Conservation (phyloP, 305 asterid species). For the Rubia tinctorum region DNA sequence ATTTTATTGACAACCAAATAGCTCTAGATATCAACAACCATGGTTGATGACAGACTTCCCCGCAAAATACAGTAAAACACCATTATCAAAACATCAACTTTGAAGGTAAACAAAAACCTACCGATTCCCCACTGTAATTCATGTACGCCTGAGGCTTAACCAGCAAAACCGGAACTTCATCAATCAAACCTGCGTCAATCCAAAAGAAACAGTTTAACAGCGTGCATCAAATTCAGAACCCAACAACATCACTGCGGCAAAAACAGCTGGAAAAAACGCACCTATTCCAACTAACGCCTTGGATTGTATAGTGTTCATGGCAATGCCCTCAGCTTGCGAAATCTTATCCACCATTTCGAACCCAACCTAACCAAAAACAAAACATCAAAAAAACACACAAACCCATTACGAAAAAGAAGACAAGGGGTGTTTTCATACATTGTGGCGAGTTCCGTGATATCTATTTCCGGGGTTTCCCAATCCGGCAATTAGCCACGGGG, state of each 20-base stretch:
- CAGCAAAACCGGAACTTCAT: constrained; percentile 76
- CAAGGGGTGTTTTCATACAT: constrained; percentile 38
- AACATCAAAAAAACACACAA: neutral
- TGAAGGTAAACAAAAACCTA: constrained; percentile 30
- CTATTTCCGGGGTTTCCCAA: constrained; percentile 93
- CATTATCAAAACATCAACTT: neutral
- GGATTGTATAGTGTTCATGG: constrained; percentile 88
- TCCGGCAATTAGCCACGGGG: constrained; percentile 94
- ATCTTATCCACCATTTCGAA: constrained; percentile 88
- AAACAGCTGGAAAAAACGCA: constrained; percentile 19
- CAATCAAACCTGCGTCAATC: constrained; percentile 70
- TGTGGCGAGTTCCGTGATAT: constrained; percentile 90
- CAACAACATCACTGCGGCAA: neutral
- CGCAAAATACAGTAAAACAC: neutral
- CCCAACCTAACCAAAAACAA: constrained; percentile 55
- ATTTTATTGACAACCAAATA: neutral
- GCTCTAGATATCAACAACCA: neutral
- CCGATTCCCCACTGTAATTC: constrained; percentile 96
- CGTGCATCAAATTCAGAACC: neutral
- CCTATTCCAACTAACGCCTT: constrained; percentile 92
- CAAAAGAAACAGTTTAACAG: neutral
- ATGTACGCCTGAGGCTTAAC: constrained; percentile 93
- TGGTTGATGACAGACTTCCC: neutral
- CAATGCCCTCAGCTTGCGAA: constrained; percentile 66
- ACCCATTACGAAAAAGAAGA: neutral